Base-by-base conservation (phyloP, 768 basidiomycete genomes). In the Tricholoma sp. region DNA sequence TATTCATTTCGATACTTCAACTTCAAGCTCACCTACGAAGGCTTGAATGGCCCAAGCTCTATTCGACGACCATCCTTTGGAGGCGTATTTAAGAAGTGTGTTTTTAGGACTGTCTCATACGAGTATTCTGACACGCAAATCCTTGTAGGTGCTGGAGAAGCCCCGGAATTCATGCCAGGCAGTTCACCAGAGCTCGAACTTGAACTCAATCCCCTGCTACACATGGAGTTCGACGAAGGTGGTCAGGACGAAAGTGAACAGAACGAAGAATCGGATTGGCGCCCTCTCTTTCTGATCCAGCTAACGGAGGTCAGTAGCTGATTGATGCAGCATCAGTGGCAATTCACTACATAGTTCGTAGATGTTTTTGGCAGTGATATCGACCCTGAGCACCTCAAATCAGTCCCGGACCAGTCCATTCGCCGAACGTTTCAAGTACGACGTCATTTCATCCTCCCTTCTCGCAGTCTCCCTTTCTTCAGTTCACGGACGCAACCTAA, bases 341-440 rank as follows among this genome's bases (percentile, higher is more conserved):
- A 41, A 53, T 44, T 55, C 50, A 60, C 48, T 15, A 55, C 36
- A 54, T 59, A 49, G 48, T 54, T 56, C 56, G 39, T 62, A 81
- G 80, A 61, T 73, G 33, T 59, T 80, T 15, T 58, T 70, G 57
- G 68, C 75, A 31, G 54, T 75, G 31, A 70, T 80, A 34, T 68
- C 75, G 5, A 65, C 71, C 41, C 50, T 72, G 9, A 65, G 72
- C 33, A 59, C 68, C 8, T 63, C 76, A 24, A 68, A 60, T 56
- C 67, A 73, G 6, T 67, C 76, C 3, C 67, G 73, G 6, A 67
- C 76, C 3, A 79, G 71, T 59, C 76, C 79, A 17, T 88, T 90
- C 62, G 80, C 82, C 8, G 89, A 92, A 70, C 85, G 80, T 41
- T 91, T 92, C 81, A 91, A 91, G 67, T 91, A 91, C 77, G 83